Percentiles rank a stretch among this genome's conserved stretches.
Evolutionary conservation across 2,329 filamentous ascomycete species (phyloP).

Genomic region (Sordariomycetes sp.): DNA sequence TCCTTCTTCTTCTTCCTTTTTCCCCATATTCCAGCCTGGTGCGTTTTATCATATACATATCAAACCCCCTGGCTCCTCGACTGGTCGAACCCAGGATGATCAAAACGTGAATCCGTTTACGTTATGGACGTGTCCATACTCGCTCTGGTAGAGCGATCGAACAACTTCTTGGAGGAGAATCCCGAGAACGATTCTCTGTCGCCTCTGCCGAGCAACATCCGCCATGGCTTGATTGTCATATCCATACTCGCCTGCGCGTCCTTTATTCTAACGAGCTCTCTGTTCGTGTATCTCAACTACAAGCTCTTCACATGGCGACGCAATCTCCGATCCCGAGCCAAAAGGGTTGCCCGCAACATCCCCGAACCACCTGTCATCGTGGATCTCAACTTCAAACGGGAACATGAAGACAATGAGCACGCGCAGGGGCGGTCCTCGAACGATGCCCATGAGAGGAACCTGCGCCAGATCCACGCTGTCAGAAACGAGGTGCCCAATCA

Average conservation of each 20-base stretch:
- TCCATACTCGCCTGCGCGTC: not conserved
- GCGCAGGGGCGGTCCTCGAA: no score
- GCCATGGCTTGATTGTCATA: not conserved
- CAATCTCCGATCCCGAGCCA: not conserved
- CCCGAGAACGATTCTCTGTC: not conserved
- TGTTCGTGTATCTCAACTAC: slow-evolving; percentile 2
- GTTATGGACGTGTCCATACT: not conserved
- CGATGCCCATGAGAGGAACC: not conserved
- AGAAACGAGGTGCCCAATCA: slow-evolving; percentile 31
- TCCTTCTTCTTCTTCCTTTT: no score
- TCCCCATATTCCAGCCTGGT: no score
- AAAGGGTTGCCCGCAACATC: not conserved
- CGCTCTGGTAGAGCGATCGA: not conserved
- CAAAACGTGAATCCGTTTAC: no score
- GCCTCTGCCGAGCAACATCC: not conserved
- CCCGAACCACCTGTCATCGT: not conserved
- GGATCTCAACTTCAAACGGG: not conserved
- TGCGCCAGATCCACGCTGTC: not conserved
- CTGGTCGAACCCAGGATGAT: no score
- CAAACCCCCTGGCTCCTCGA: not conserved
- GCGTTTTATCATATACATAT: no score
- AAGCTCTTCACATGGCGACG: slow-evolving; percentile 1
- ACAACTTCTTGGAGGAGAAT: not conserved
- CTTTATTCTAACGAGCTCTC: not conserved
- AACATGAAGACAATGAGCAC: not conserved